Conservation (phyloP, 352 stramenopile species). For the Pythium pectinolyticum region DNA sequence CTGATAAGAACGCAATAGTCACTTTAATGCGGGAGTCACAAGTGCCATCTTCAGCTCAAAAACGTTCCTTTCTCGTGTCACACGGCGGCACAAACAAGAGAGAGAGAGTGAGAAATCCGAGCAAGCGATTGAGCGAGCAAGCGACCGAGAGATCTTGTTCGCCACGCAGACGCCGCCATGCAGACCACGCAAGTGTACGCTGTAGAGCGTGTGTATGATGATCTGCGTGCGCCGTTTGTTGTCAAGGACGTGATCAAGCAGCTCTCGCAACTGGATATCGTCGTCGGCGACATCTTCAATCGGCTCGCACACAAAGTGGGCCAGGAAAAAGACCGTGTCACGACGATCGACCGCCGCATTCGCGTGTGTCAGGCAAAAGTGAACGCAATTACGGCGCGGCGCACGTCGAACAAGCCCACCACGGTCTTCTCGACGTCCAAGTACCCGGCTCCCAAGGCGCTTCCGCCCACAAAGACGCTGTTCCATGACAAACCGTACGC, state of each 20-base stretch:
- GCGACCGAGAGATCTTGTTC: too few relatives aligned
- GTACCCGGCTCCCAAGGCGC: constrained; percentile 74
- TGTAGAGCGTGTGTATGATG: constrained; percentile 85
- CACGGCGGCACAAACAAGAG: constrained; percentile 1
- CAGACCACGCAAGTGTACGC: constrained; percentile 87
- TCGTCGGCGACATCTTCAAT: constrained; percentile 86
- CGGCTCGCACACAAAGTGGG: constrained; percentile 73
- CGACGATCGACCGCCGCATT: constrained; percentile 74
- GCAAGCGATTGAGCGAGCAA: too few relatives aligned
- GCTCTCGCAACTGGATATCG: constrained; percentile 77
- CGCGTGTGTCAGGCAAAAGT: constrained; percentile 82
- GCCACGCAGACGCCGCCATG: constrained; percentile 52
- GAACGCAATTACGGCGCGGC: constrained; percentile 76
- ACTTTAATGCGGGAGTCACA: constrained; percentile 12
- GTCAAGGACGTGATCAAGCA: constrained; percentile 85
- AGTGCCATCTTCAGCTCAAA: constrained; percentile 20
- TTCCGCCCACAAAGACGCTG: constrained; percentile 70
- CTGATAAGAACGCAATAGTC: constrained; percentile 10
- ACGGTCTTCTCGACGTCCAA: constrained; percentile 89
- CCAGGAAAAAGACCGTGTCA: constrained; percentile 78
- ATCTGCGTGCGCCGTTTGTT: constrained; percentile 82
- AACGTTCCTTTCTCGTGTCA: constrained; percentile 8
- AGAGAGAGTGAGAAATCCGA: neutral
- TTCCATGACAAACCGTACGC: constrained; percentile 86
- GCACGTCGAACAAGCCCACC: constrained; percentile 82